phyloP scores from a whole-genome alignment of 2,329 filamentous ascomycete species.

The Alternaria solani region DNA sequence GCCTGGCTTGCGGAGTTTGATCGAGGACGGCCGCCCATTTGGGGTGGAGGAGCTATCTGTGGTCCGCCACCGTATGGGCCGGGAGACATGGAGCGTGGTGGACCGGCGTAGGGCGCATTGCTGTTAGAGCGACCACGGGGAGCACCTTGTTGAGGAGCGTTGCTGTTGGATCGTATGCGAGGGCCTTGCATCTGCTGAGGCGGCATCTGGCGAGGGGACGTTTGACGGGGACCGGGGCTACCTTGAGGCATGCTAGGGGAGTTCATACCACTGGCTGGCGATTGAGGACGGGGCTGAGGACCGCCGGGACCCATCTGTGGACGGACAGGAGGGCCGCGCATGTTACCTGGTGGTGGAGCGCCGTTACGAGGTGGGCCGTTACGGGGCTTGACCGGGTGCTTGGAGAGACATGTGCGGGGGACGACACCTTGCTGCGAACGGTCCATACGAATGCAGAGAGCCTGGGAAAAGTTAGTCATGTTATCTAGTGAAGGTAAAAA shows the following conservation, averaged over 20 bases:
- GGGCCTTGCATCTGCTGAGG: slow-evolving; percentile 35
- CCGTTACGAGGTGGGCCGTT: slow-evolving; percentile 56
- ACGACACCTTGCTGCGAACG: slow-evolving; percentile 91
- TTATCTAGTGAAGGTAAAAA: background rate
- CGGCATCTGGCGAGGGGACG: slow-evolving; percentile 35
- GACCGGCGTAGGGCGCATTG: slow-evolving; percentile 48
- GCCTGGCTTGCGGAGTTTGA: slow-evolving; percentile 50
- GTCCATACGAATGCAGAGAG: slow-evolving; percentile 89
- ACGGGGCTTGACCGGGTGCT: slow-evolving; percentile 88
- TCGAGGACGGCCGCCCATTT: slow-evolving; percentile 45
- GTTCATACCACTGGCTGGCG: slow-evolving; percentile 57
- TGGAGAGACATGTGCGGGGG: slow-evolving; percentile 91
- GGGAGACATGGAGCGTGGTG: slow-evolving; percentile 51
- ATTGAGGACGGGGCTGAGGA: slow-evolving; percentile 50
- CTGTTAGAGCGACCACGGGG: slow-evolving; percentile 48
- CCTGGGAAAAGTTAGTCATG: slow-evolving; percentile 59
- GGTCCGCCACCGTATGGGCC: slow-evolving; percentile 50
- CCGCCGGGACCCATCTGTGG: slow-evolving; percentile 45
- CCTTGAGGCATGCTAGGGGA: slow-evolving; percentile 56
- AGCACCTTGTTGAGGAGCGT: slow-evolving; percentile 42
- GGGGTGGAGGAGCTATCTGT: slow-evolving; percentile 41
- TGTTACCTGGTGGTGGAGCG: slow-evolving; percentile 54
- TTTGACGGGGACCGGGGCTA: slow-evolving; percentile 48
- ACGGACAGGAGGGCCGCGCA: slow-evolving; percentile 42
- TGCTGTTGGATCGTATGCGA: slow-evolving; percentile 48